Percentiles rank a stretch among this genome's conserved stretches.
Evolutionary conservation across 1,284 basidiomycete genomes (phyloP).

Genomic region (Vanrija sp.): DNA sequence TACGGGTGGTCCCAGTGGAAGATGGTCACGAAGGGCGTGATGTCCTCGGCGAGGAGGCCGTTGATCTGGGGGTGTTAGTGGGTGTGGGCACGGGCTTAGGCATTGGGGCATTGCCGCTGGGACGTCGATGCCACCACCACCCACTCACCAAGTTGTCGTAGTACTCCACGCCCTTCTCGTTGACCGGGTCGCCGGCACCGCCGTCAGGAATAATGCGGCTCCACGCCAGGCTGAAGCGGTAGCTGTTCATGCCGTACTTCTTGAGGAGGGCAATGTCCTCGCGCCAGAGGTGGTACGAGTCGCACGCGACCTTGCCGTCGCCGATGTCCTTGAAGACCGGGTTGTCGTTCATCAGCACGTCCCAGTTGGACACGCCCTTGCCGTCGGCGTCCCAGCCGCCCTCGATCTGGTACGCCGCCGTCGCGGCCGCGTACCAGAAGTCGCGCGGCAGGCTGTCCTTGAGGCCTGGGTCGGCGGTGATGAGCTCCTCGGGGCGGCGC

Average conservation of each 20-base stretch:
- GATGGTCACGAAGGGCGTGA: constrained; percentile 31
- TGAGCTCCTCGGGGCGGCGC: neutral
- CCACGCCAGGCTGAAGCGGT: constrained; percentile 66
- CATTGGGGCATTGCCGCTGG: too few species aligned
- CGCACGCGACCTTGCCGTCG: constrained; percentile 23
- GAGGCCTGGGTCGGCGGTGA: constrained; percentile 13
- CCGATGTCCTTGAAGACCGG: neutral
- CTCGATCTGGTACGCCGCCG: constrained; percentile 46
- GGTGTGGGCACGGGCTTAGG: too few species aligned
- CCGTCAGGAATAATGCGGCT: constrained; percentile 55
- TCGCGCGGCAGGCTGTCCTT: constrained; percentile 48
- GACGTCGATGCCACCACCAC: too few species aligned
- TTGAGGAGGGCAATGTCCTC: constrained; percentile 65
- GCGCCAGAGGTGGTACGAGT: constrained; percentile 54
- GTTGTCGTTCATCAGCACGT: constrained; percentile 56
- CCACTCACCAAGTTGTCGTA: constrained; percentile 48
- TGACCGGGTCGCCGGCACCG: constrained; percentile 63
- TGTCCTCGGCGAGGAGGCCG: constrained; percentile 57
- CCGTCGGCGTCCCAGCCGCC: constrained; percentile 26
- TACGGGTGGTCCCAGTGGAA: constrained; percentile 66
- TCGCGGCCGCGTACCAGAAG: constrained; percentile 70
- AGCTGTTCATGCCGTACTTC: constrained; percentile 56
- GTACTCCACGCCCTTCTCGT: constrained; percentile 62
- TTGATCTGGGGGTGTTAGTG: constrained; percentile 51
- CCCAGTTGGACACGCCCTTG: constrained; percentile 47